Conservation (phyloP, 2,329 filamentous ascomycete species). For the Pseudocercospora eumusae region DNA sequence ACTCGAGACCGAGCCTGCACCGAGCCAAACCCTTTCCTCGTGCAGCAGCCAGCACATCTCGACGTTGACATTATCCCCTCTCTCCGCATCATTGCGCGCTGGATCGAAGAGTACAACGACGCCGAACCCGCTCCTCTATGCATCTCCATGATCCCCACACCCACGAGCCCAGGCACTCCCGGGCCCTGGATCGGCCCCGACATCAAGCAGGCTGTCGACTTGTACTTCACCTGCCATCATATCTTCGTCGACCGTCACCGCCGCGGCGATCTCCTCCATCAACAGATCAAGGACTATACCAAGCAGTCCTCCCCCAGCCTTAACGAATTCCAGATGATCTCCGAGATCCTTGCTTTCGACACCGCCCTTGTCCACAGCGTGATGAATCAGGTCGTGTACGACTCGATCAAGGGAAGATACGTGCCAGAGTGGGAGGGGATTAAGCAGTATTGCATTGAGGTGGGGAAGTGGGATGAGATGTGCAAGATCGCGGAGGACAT, state of each 20-base stretch:
- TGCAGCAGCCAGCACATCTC: not conserved
- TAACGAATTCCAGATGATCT: conserved; percentile 13
- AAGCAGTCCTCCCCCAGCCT: not conserved
- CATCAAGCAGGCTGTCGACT: conserved; percentile 1
- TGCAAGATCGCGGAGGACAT: conserved; percentile 1
- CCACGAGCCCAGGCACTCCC: not conserved
- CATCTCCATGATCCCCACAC: not conserved
- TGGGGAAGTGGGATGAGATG: conserved; percentile 10
- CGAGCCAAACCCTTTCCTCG: not conserved
- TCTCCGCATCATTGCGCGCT: not conserved
- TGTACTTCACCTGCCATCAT: not conserved
- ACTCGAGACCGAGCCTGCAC: not conserved
- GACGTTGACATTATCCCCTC: conserved; percentile 1
- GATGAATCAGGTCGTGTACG: conserved; percentile 2
- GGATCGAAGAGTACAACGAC: conserved; percentile 5
- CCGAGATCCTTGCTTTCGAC: conserved; percentile 10
- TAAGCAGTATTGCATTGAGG: not conserved
- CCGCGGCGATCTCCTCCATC: not conserved
- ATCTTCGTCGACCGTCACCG: not conserved
- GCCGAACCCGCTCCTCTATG: not conserved
- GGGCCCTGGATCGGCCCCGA: not conserved
- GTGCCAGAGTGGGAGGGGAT: conserved; percentile 2
- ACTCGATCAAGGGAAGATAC: not conserved
- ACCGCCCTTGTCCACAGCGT: conserved; percentile 1
- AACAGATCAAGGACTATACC: conserved; percentile 3